Evolutionary conservation across 2,329 filamentous ascomycete species (phyloP), one percentile per base, ranked within the genome.

Genomic region (Cercospora sp.): DNA sequence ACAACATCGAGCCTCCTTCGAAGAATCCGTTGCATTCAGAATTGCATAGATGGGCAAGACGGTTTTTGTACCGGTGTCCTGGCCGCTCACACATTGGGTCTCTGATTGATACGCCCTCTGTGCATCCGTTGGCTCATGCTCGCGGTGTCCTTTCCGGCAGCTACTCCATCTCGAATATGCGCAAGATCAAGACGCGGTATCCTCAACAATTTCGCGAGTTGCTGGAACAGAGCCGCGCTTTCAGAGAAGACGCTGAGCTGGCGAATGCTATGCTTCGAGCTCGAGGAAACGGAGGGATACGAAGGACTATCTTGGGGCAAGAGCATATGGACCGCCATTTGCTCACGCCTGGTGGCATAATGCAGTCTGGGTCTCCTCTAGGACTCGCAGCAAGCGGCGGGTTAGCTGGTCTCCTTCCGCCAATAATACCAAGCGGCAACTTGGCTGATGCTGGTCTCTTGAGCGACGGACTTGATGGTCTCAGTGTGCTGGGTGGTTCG

Each of bases 21-120:
- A 34, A 28, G 2, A 64, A 61, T n/a, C 66, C 72, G 3, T 68
- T 75, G 13, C 68, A 71, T 30, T 69, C 72, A 12, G 74, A 75
- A 18, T 66, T 76, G n/a, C 74, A 75, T 57, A 66, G 66, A 26
- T 76, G 74, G 74, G 72, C 71, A 1, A 65, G 74, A 28, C 60
- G 65, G 7, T 76, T 76, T 57, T 63, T 76, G 12, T 34, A 58
- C 3, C 53, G 53, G 2, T 58, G 26, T n/a, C 30, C 53, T 21
- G 68, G 58, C 13, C 62, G 69, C 55, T 61, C 58, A 32, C 7
- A n/a, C 16, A 7, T 9, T 18, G 16, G 55, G 10, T 21, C 45
- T 43, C 12, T 32, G 1, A 57, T 64, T 1, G 53, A 51, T 21
- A 5, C 49, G 13, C 21, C 45, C 30, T 34, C 21, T 10, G 6